Evolutionary conservation across 2,329 filamentous ascomycete genomes (phyloP).

Genomic region (Trichoderma endophyticum): DNA sequence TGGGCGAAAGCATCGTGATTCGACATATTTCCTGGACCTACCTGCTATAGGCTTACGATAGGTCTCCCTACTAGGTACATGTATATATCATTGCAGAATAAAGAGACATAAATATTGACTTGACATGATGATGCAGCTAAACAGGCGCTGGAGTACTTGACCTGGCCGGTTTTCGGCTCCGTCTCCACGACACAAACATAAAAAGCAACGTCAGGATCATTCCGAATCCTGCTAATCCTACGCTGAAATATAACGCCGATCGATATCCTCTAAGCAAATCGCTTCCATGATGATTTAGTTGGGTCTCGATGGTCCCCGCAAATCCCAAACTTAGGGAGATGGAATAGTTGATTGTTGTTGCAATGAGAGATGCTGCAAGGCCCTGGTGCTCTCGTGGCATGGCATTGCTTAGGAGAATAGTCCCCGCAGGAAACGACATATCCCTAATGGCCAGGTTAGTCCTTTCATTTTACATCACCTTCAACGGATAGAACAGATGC

Average conservation of each 20-base stretch:
- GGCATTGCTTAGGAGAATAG: constrained; percentile 52
- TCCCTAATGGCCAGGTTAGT: constrained; percentile 45
- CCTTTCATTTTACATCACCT: constrained; percentile 19
- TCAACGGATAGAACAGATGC: background rate
- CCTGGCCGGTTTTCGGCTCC: background rate
- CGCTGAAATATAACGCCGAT: constrained; percentile 32
- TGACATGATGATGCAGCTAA: background rate
- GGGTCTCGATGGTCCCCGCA: constrained; percentile 50
- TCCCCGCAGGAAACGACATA: constrained; percentile 59
- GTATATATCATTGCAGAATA: background rate
- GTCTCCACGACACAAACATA: constrained; percentile 12
- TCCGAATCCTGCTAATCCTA: constrained; percentile 5
- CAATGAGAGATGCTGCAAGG: constrained; percentile 48
- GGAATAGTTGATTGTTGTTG: constrained; percentile 61
- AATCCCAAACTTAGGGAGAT: constrained; percentile 61
- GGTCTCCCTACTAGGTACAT: background rate
- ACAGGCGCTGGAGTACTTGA: background rate
- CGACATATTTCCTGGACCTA: background rate
- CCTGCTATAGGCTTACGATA: background rate
- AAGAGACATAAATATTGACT: background rate
- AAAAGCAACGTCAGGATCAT: constrained; percentile 5
- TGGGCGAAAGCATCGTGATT: background rate
- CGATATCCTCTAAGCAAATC: constrained; percentile 25
- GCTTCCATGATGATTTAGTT: constrained; percentile 29
- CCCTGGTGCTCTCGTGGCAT: constrained; percentile 41